Evolutionary conservation across 495 filamentous ascomycete genomes (phyloP).

Genomic region (Evansstolkia leycettana): DNA sequence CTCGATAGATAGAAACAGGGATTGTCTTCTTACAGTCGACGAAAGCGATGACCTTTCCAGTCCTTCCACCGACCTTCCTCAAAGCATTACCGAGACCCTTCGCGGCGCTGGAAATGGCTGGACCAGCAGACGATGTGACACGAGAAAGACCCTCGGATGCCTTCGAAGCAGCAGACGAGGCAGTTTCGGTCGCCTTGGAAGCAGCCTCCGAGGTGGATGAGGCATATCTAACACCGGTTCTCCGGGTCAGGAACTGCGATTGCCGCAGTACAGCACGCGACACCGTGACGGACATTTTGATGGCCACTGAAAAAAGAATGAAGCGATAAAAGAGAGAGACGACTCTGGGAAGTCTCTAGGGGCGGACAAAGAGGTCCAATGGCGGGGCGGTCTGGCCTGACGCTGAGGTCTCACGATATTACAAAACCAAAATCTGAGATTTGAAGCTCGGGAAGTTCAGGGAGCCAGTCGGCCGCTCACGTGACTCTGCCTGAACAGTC

Average conservation of each 20-base stretch:
- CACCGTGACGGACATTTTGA: constrained; percentile 34
- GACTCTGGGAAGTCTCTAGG: constrained; percentile 20
- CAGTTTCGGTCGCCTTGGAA: constrained; percentile 53
- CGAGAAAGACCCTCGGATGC: constrained; percentile 76
- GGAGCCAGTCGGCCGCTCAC: constrained; percentile 15
- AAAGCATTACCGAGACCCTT: constrained; percentile 51
- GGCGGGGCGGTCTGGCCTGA: constrained; percentile 22
- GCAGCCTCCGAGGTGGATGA: constrained; percentile 59
- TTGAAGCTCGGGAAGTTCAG: constrained; percentile 34
- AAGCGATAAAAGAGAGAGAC: constrained; percentile 15
- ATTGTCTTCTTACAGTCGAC: constrained; percentile 71
- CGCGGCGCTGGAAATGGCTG: constrained; percentile 58
- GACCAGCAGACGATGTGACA: constrained; percentile 68
- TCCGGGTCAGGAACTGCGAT: constrained; percentile 45
- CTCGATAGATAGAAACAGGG: not conserved
- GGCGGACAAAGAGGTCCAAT: constrained; percentile 28
- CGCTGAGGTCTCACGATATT: constrained; percentile 23
- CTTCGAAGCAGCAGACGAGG: constrained; percentile 56
- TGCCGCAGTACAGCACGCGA: constrained; percentile 51
- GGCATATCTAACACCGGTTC: constrained; percentile 45
- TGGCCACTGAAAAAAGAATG: constrained; percentile 14
- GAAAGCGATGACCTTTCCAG: constrained; percentile 66
- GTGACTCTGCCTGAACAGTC: constrained; percentile 5
- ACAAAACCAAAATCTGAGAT: constrained; percentile 32
- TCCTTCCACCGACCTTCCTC: constrained; percentile 71